These are phyloP conservation scores for Paspalum vaginatum DNA, from an alignment of 176 grass and related monocot species.

Conservation along the genomic window DNA sequence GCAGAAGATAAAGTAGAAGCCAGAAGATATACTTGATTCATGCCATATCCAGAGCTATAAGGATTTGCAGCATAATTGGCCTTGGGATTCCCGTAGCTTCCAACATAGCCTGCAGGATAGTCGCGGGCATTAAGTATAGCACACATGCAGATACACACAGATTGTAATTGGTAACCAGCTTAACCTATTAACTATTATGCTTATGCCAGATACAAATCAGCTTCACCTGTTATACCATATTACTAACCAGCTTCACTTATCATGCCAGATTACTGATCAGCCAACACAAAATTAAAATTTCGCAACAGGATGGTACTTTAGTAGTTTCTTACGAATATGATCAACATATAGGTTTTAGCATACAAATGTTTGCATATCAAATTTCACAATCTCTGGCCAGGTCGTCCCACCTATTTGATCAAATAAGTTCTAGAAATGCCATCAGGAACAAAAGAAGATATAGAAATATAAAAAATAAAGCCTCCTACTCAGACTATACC, in stretches of 20 bases:
- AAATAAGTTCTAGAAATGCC: conserved; percentile 6
- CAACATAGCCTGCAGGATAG: conserved; percentile 47
- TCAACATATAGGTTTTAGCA: not conserved
- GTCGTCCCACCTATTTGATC: not conserved
- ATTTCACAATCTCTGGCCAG: not conserved
- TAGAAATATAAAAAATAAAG: conserved; percentile 1
- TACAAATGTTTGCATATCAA: not conserved
- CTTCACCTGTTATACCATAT: not conserved
- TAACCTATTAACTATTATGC: not conserved
- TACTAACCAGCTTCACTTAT: not conserved
- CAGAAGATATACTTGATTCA: conserved; percentile 65
- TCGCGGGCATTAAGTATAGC: conserved; percentile 2
- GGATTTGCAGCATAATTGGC: conserved; percentile 53
- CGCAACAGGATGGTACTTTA: conserved; percentile 6
- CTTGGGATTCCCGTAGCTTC: conserved; percentile 67
- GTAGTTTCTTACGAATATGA: conserved; percentile 7
- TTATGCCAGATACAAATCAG: not conserved
- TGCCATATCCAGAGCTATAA: conserved; percentile 59
- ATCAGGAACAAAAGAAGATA: not conserved
- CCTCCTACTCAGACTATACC: conserved; percentile 38
- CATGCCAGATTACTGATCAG: not conserved
- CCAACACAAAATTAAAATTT: not conserved
- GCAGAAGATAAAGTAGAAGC: conserved; percentile 26
- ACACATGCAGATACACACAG: conserved; percentile 9
- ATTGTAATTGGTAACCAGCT: conserved; percentile 7